Conservation (phyloP, 164 flowering plant species). For the Protea cynaroides region DNA sequence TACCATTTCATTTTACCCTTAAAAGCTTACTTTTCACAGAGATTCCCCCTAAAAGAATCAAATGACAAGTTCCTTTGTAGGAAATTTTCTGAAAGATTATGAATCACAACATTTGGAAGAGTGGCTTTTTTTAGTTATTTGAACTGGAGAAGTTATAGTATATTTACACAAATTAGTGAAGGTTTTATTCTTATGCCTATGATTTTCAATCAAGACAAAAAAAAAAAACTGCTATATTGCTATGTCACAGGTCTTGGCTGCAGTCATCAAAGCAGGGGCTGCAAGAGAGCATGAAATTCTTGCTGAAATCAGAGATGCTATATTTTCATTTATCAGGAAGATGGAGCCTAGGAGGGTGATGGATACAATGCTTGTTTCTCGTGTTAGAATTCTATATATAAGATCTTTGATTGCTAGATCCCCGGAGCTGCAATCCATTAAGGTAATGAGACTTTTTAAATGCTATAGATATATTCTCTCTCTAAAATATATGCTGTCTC, state of each 20-base stretch:
- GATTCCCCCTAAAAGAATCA: too few species aligned
- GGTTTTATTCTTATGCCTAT: too few species aligned
- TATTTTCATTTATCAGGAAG: conserved; percentile 86
- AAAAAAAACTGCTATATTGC: neutral
- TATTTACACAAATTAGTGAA: too few species aligned
- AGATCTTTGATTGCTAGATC: conserved; percentile 93
- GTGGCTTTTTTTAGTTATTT: too few species aligned
- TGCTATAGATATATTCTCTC: conserved; percentile 1
- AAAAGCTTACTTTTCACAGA: too few species aligned
- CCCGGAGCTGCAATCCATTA: conserved; percentile 92
- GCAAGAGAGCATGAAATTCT: conserved; percentile 99
- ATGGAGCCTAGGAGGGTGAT: conserved; percentile 95
- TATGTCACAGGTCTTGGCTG: conserved; percentile 81
- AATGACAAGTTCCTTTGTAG: too few species aligned
- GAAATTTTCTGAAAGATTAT: too few species aligned
- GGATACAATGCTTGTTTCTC: conserved; percentile 99
- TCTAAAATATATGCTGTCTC: neutral
- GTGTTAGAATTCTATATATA: conserved; percentile 92
- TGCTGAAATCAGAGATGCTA: conserved; percentile 98
- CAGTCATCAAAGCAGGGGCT: conserved; percentile 99
- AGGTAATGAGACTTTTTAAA: conserved; percentile 48
- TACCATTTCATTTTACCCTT: too few species aligned
- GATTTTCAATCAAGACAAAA: too few species aligned
- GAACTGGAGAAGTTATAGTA: too few species aligned
- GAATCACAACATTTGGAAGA: too few species aligned